These are phyloP conservation scores for Lodderomyces beijingensis DNA, from an alignment of 1,139 yeast species.

Conservation along the genomic window DNA sequence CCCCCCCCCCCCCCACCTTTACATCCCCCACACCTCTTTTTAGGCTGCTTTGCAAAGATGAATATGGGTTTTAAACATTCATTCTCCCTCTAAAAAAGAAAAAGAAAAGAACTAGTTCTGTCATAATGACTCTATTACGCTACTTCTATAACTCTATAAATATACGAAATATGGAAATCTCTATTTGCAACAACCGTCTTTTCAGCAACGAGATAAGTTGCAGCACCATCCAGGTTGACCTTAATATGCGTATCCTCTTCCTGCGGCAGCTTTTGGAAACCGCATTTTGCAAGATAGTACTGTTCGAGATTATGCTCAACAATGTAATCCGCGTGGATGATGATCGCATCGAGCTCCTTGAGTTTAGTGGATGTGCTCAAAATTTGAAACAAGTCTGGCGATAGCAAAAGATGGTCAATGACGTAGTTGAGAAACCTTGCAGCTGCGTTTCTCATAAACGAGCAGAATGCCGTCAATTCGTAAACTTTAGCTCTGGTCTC, in stretches of 20 bases:
- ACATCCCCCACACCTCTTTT: too few species aligned
- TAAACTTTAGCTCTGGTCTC: constrained; percentile 13
- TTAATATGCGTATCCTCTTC: background rate
- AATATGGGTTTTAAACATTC: too few species aligned
- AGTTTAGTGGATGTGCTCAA: constrained; percentile 7
- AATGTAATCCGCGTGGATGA: constrained; percentile 40
- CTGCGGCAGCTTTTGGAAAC: constrained; percentile 22
- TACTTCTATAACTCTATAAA: constrained; percentile 3
- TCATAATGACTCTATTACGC: too few species aligned
- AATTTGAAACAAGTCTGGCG: constrained; percentile 9
- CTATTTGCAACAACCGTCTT: constrained; percentile 19
- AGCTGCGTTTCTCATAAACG: constrained; percentile 44
- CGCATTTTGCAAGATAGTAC: constrained; percentile 41
- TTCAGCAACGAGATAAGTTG: constrained; percentile 7
- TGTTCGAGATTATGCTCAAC: constrained; percentile 46
- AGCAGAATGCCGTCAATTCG: constrained; percentile 52
- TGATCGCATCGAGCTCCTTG: constrained; percentile 11
- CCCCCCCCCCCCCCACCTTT: too few species aligned
- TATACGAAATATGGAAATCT: constrained; percentile 9
- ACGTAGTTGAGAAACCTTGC: constrained; percentile 27
- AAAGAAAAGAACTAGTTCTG: too few species aligned
- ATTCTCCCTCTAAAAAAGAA: too few species aligned
- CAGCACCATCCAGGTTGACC: constrained; percentile 8
- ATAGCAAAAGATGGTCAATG: constrained; percentile 15
- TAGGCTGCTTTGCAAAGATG: too few species aligned